Evolutionary conservation across 306 rosid species (phyloP).

Genomic region (Alnus rubra): DNA sequence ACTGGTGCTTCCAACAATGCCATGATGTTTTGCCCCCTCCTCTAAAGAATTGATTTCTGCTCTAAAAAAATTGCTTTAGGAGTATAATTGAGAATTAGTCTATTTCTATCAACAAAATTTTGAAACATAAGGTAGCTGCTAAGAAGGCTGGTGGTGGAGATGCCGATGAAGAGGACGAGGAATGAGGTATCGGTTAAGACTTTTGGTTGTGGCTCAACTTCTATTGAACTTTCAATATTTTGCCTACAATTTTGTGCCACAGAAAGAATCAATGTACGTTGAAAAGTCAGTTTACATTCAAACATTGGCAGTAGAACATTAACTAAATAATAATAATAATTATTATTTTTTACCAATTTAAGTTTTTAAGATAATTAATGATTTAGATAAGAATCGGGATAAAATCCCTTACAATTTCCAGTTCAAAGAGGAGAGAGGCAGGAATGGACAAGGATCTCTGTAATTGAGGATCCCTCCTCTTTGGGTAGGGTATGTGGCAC

Average conservation of each 20-base stretch:
- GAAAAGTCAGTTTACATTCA: too few relatives aligned
- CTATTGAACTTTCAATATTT: background rate
- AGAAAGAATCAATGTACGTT: too few relatives aligned
- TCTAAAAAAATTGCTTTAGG: background rate
- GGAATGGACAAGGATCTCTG: too few relatives aligned
- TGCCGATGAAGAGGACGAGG: constrained; percentile 74
- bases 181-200: constrained; percentile 30
- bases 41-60: background rate
- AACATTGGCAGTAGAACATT: too few relatives aligned
- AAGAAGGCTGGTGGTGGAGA: constrained; percentile 81
- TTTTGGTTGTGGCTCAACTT: background rate
- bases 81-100: background rate
- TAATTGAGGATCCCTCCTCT: too few relatives aligned
- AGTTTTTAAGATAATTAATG: too few relatives aligned
- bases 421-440: too few relatives aligned
- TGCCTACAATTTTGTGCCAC: background rate
- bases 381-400: too few relatives aligned
- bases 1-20: background rate
- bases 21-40: background rate
- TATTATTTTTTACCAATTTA: too few relatives aligned
- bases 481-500: too few relatives aligned
- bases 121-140: constrained; percentile 50
- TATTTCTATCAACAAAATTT: background rate
- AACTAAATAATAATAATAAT: too few relatives aligned
- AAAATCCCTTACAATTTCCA: too few relatives aligned